These are phyloP conservation scores for Nakazawaea anatomiae DNA, from an alignment of 805 yeast species.

Conservation along the genomic window DNA sequence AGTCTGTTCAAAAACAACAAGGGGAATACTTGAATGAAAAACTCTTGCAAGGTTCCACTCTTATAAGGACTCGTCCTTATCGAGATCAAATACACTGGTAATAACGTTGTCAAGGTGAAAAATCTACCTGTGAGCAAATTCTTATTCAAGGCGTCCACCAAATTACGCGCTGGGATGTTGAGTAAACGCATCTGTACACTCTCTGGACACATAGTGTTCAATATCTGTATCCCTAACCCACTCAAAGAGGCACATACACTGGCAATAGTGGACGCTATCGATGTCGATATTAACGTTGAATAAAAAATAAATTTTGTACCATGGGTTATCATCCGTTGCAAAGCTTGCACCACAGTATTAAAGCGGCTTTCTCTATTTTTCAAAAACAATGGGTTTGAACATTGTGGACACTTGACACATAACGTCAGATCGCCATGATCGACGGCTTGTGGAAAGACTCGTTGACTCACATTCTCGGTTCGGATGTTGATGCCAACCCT, in stretches of 20 bases:
- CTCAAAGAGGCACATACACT: slow-evolving; percentile 17
- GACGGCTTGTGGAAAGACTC: not conserved
- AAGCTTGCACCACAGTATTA: slow-evolving; percentile 14
- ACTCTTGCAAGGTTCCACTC: slow-evolving; percentile 12
- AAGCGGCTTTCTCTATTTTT: slow-evolving; percentile 15
- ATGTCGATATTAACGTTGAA: slow-evolving; percentile 15
- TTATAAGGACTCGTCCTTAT: slow-evolving; percentile 16
- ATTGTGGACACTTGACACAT: slow-evolving; percentile 30
- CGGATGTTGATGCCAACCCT: slow-evolving; percentile 8
- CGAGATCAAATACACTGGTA: slow-evolving; percentile 24
- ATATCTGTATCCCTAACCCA: slow-evolving; percentile 23
- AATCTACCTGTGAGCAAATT: slow-evolving; percentile 17
- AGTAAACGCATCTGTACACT: slow-evolving; percentile 25
- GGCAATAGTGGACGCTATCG: slow-evolving; percentile 18
- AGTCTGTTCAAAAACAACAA: slow-evolving; percentile 12
- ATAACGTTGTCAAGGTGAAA: slow-evolving; percentile 18
- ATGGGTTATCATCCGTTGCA: slow-evolving; percentile 12
- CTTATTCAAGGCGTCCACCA: slow-evolving; percentile 16
- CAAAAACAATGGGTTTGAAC: slow-evolving; percentile 24
- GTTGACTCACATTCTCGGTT: not conserved
- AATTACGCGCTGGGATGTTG: slow-evolving; percentile 15
- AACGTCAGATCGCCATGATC: not conserved
- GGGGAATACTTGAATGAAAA: slow-evolving; percentile 18
- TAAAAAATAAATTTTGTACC: slow-evolving; percentile 15
- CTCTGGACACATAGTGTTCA: slow-evolving; percentile 23